Base-by-base conservation (phyloP, 2,329 filamentous ascomycete genomes). In the Scedosporium aurantiacum region DNA sequence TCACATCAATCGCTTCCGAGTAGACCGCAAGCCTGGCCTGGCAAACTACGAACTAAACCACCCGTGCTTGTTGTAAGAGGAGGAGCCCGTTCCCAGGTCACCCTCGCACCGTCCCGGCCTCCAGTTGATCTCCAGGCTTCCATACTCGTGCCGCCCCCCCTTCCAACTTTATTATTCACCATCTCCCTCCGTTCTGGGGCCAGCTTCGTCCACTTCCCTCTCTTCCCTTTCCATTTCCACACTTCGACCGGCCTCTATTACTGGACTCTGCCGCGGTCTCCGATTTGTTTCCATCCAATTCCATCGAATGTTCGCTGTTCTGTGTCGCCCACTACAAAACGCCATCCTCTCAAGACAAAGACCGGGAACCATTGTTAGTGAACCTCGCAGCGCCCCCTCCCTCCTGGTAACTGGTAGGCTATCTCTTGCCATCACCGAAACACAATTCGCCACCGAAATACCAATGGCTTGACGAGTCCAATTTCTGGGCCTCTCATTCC, bases 131-230 rank as follows among this genome's bases (percentile, higher is more conserved):
- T 47, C 5, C 50, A 54, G 23, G 50, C 50, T 54, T 23, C 50
- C 50, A 54, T 8, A n/a, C 16, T 23, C 43, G 16, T 23, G 32
- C 32, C 32, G 32, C 43, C 43, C 43, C n/a, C 23, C 50, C n/a
- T n/a, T 27, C 50, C 50, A 54, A 54, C 50, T 54, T 54, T 54
- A 54, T 54, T 54, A 54, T 54, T 54, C 50, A 27, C 50, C 16
- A 21, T 47, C 43, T 47, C 18, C 43, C 43, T 47, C 43, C 43
- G 18, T 47, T 54, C 50, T 54, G 12, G 18, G 18, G 50, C 16
- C 50, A 54, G 50, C 50, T 54, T 54, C 21, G 50, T 21, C 7
- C 23, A 14, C 23, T 54, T 14, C 16, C 23, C 50, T 25, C 21
- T 23, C 27, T 14, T 54, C 23, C 23, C 23, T 27, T 54, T 54